A percentile compares a stretch with the other conserved stretches of the same genome.
phyloP scores from a whole-genome alignment of 805 yeast species.

The Pachysolen tannophilus region DNA sequence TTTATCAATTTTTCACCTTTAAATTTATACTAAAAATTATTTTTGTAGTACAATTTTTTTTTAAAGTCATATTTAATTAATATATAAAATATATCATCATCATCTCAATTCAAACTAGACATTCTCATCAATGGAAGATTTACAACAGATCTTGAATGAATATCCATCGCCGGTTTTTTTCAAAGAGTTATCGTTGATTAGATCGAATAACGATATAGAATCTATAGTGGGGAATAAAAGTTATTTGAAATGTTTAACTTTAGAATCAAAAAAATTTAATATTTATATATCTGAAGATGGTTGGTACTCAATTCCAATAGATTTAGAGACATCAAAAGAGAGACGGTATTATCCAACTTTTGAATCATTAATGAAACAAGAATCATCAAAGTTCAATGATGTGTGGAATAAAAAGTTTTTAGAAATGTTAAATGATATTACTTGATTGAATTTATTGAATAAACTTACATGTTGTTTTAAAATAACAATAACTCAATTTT shows the following conservation, averaged over 20 bases:
- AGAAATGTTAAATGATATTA: too few relatives aligned
- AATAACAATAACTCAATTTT: too few relatives aligned
- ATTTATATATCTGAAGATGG: constrained; percentile 18
- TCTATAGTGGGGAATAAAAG: constrained; percentile 1
- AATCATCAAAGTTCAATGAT: constrained; percentile 2
- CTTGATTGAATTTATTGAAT: too few relatives aligned
- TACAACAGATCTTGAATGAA: neutral
- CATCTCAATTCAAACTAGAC: too few relatives aligned
- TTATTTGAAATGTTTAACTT: constrained; percentile 7
- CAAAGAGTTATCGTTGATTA: neutral
- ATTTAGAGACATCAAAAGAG: neutral
- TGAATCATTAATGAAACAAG: constrained; percentile 17
- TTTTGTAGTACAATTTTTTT: too few relatives aligned
- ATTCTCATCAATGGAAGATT: constrained; percentile 3
- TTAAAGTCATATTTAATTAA: too few relatives aligned
- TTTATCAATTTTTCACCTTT: too few relatives aligned
- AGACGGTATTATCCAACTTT: constrained; percentile 18
- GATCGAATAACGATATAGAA: constrained; percentile 1
- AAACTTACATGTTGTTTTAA: too few relatives aligned
- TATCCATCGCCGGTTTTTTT: constrained; percentile 1
- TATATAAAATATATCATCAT: too few relatives aligned
- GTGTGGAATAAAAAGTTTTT: constrained; percentile 3
- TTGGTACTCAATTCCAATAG: constrained; percentile 14
- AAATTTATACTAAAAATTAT: too few relatives aligned
- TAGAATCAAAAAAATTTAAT: constrained; percentile 10